A percentile compares a stretch with the other conserved stretches of the same genome.
These are phyloP conservation scores for Diplodia intermedia DNA, from an alignment of 2,329 filamentous ascomycete species.

Conservation along the genomic window DNA sequence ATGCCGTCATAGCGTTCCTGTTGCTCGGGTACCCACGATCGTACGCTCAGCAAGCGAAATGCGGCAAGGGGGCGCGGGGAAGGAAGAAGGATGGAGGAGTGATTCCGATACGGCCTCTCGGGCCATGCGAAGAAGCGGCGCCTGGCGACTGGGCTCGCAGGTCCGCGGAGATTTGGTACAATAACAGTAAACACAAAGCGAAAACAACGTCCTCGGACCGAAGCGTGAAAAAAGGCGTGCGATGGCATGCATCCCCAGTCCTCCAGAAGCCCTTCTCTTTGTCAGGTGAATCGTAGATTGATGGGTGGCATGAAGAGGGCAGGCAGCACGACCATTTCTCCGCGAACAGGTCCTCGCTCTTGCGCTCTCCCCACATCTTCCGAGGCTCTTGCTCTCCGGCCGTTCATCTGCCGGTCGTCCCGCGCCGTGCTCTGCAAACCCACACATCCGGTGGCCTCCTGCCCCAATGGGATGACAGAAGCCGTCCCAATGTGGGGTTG, in stretches of 20 bases:
- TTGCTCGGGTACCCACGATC: neutral
- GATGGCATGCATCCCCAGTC: too few relatives aligned
- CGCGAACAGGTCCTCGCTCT: neutral
- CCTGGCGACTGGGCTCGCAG: neutral
- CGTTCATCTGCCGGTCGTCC: slow-evolving; percentile 1
- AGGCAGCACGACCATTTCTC: neutral
- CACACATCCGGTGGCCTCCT: neutral
- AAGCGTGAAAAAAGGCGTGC: too few relatives aligned
- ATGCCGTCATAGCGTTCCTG: slow-evolving; percentile 1
- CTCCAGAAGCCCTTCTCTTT: neutral
- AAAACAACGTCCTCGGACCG: neutral
- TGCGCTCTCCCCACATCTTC: neutral
- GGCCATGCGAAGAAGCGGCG: neutral
- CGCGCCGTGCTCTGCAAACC: neutral
- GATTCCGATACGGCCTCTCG: neutral
- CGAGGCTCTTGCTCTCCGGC: slow-evolving; percentile 1
- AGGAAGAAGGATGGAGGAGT: neutral
- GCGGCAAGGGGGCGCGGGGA: neutral
- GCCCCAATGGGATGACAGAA: neutral
- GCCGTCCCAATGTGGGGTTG: neutral
- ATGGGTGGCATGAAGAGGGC: neutral
- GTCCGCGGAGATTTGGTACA: neutral
- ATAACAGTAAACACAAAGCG: neutral
- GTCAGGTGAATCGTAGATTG: neutral
- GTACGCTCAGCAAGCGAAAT: neutral